These are phyloP conservation scores for Acer negundo DNA, from an alignment of 345 rosid species.

Conservation along the genomic window DNA sequence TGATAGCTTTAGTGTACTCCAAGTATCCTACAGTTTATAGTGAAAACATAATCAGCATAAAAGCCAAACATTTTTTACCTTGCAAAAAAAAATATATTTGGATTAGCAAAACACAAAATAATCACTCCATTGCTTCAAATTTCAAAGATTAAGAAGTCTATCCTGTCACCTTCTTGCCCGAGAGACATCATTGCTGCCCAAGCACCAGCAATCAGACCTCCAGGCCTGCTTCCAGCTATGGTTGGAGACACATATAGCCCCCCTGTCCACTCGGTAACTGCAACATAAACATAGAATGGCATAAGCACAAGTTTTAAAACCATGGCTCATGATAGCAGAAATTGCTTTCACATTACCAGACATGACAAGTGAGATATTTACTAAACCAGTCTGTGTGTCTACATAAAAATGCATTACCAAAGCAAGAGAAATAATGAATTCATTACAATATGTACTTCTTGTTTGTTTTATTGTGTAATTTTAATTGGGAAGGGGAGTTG, in stretches of 20 bases:
- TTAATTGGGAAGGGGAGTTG: neutral
- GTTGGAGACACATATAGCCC: slow-evolving; percentile 93
- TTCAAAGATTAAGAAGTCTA: neutral
- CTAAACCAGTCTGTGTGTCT: neutral
- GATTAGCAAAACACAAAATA: slow-evolving; percentile 17
- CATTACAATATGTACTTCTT: neutral
- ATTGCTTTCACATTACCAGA: neutral
- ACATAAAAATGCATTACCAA: neutral
- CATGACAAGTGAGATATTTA: neutral
- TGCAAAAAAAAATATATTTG: slow-evolving; percentile 12
- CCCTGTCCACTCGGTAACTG: slow-evolving; percentile 98
- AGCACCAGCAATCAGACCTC: slow-evolving; percentile 86
- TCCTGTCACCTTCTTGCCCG: slow-evolving; percentile 67
- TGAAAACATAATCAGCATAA: slow-evolving; percentile 22
- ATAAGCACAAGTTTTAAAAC: slow-evolving; percentile 19
- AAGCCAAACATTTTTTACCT: neutral
- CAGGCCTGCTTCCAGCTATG: slow-evolving; percentile 95
- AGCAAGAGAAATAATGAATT: neutral
- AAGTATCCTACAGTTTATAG: slow-evolving; percentile 58
- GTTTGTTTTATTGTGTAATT: neutral
- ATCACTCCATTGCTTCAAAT: slow-evolving; percentile 17
- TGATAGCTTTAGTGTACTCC: slow-evolving; percentile 68
- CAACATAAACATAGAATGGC: slow-evolving; percentile 24
- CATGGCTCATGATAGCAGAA: neutral
- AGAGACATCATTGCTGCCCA: slow-evolving; percentile 95